phyloP scores from a whole-genome alignment of 768 basidiomycete species.

The Russula dissimulans region DNA sequence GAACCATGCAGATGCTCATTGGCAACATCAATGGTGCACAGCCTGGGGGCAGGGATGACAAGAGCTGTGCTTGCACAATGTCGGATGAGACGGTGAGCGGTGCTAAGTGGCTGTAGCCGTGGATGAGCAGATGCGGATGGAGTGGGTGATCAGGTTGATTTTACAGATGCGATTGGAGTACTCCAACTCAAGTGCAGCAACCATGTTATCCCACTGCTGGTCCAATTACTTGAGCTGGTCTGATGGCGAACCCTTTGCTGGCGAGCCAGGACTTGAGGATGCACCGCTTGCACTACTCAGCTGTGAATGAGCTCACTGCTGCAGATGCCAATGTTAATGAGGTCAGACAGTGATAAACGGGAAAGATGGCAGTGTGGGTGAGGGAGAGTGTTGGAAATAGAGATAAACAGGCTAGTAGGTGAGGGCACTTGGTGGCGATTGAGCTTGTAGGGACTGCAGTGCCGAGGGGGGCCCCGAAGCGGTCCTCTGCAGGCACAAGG shows the following conservation, averaged over 20 bases:
- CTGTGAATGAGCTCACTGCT: conserved; percentile 89
- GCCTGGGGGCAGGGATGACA: conserved; percentile 27
- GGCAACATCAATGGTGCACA: conserved; percentile 24
- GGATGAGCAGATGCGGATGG: conserved; percentile 70
- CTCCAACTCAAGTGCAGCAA: too few relatives aligned
- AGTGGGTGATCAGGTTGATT: conserved; percentile 28
- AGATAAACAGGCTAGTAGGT: too few relatives aligned
- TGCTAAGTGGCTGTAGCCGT: conserved; percentile 44
- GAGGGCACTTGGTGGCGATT: too few relatives aligned
- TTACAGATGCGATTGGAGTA: too few relatives aligned
- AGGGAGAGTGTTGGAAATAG: too few relatives aligned
- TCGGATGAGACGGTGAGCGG: conserved; percentile 55
- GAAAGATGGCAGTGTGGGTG: too few relatives aligned
- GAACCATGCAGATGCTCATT: conserved; percentile 17
- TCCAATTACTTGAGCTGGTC: conserved; percentile 47
- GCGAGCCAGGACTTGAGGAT: conserved; percentile 91
- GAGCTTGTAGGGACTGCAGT: too few relatives aligned
- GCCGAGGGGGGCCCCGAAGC: too few relatives aligned
- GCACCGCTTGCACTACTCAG: conserved; percentile 89
- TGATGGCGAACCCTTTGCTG: conserved; percentile 78
- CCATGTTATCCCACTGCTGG: too few relatives aligned
- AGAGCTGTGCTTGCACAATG: conserved; percentile 34
- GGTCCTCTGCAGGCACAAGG: too few relatives aligned
- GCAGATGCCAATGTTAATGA: conserved; percentile 93
- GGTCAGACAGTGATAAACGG: too few relatives aligned